Evolutionary conservation across 2,329 filamentous ascomycete genomes (phyloP), one percentile per base, ranked within the genome.

Genomic region (Mollisiaceae sp.): DNA sequence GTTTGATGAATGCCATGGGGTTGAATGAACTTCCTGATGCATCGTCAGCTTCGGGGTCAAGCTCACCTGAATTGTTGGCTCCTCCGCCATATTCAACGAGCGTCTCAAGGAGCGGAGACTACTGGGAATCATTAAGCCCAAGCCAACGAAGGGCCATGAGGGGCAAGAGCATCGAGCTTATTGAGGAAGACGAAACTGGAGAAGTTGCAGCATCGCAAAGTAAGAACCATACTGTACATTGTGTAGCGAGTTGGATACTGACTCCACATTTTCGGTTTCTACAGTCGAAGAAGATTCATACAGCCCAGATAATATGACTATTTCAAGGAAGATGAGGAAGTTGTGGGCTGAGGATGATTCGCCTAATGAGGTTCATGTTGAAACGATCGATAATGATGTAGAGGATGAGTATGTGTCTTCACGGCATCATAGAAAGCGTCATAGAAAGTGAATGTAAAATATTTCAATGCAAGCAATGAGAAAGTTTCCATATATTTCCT

Each of bases 311-410:
- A 47, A 47, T 47, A 47, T n/a, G 15, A 47, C 43, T n/a, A 47
- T 47, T 22, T 47, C 43, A 22, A 47, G 43, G 20, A 47, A 47
- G 43, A 47, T 47, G 43, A 47, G 43, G 43, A 47, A 47, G n/a
- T 22, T 47, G 18, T 47, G 43, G 43, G 43, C 15, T 20, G 43
- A 47, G 15, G 43, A 22, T 47, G 43, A 47, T 47, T 47, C 43
- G 15, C 11, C 43, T n/a, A 15, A 3, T 9, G 11, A 47, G 43
- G n/a, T 18, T 8, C 15, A 8, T 47, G 15, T 47, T 47, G 43
- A 47, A 9, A 47, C 43, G 8, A 47, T 22, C 4, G 43, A 20
- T 11, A n/a, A 47, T 47, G n/a, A 22, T 22, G 20, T 47, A 18
- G 43, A 47, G 8, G 43, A 47, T 9, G 43, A 47, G 9, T 47